These are phyloP conservation scores for Diatrype stigma DNA, from an alignment of 2,329 filamentous ascomycete genomes.

Conservation along the genomic window DNA sequence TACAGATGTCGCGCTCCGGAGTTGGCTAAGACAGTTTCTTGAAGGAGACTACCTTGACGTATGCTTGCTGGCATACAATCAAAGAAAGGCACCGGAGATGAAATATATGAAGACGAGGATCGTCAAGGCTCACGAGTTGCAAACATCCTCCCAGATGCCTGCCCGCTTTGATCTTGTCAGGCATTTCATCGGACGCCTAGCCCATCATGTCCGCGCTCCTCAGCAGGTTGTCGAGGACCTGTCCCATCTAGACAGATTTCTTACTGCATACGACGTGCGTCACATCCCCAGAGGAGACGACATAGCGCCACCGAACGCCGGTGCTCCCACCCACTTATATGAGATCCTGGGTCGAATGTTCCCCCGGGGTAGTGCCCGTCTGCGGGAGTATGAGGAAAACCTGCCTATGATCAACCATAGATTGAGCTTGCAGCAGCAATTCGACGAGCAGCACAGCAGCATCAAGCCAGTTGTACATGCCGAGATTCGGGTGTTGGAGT, in stretches of 20 bases:
- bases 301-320: conserved; percentile 16
- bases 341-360: conserved; percentile 31
- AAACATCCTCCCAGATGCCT: background rate
- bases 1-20: background rate
- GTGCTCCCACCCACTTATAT: conserved; percentile 24
- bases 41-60: background rate
- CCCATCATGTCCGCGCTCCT: conserved; percentile 36
- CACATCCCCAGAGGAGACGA: conserved; percentile 9
- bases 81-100: background rate
- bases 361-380: conserved; percentile 3
- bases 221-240: conserved; percentile 33
- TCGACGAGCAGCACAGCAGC: conserved; percentile 23
- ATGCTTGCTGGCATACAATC: background rate
- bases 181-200: conserved; percentile 43
- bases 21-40: background rate
- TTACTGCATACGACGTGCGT: conserved; percentile 27
- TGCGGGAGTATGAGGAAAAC: conserved; percentile 7
- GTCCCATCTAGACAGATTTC: conserved; percentile 23
- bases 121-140: background rate
- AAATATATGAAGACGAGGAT: conserved; percentile 7
- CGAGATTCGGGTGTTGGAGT: conserved; percentile 44
- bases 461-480: conserved; percentile 35
- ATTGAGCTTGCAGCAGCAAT: conserved; percentile 14
- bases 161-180: conserved; percentile 25
- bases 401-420: conserved; percentile 25